Conservation (phyloP, 176 grass and related monocot species). For the Tuctoria greenei region DNA sequence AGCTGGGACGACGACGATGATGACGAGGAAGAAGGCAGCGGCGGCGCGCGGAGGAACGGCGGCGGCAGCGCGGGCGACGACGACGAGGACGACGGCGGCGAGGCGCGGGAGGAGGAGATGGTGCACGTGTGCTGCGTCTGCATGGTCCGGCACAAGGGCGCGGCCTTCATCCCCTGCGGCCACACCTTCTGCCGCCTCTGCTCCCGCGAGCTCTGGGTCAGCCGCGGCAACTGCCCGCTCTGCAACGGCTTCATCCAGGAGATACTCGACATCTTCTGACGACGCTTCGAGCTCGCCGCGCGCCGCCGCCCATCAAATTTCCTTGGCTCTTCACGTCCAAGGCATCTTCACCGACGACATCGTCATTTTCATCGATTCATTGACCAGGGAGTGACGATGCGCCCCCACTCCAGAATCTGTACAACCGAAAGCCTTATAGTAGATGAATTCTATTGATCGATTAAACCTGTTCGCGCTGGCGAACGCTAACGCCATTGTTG, state of each 20-base stretch:
- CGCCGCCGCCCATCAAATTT: neutral
- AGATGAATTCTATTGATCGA: neutral
- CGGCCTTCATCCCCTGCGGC: constrained; percentile 80
- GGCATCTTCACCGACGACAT: neutral
- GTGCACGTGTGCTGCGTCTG: constrained; percentile 77
- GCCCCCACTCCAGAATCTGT: neutral
- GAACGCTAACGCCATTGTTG: neutral
- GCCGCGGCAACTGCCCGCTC: constrained; percentile 74
- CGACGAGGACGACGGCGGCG: constrained; percentile 20
- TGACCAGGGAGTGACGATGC: neutral
- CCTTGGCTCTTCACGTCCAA: neutral
- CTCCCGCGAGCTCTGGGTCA: constrained; percentile 77
- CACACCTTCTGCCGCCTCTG: constrained; percentile 88
- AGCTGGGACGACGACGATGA: constrained; percentile 38
- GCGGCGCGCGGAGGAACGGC: constrained; percentile 2
- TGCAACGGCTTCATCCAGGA: constrained; percentile 87
- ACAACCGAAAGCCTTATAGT: neutral
- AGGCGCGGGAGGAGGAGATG: constrained; percentile 30
- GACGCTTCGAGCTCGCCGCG: neutral
- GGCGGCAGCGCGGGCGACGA: constrained; percentile 24
- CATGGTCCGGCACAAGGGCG: constrained; percentile 81
- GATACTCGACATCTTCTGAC: constrained; percentile 77
- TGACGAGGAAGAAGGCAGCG: neutral
- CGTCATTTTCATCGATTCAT: neutral
- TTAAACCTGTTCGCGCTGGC: neutral